Percentiles rank a stretch among this genome's conserved stretches.
These are phyloP conservation scores for Venturia aucupariae DNA, from an alignment of 2,329 filamentous ascomycete species.

Conservation along the genomic window DNA sequence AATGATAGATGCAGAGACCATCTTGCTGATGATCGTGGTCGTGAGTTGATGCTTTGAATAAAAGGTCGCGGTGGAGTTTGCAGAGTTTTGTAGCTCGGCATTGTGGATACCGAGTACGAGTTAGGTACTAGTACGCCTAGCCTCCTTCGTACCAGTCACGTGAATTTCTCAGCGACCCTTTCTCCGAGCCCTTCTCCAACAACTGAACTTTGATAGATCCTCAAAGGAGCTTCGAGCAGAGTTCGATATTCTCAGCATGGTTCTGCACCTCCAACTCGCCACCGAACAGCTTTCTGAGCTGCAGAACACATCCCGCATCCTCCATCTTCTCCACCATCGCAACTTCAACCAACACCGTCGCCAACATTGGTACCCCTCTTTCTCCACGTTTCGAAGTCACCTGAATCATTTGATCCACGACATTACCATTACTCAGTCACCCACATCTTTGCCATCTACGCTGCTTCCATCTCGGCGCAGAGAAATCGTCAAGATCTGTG, in stretches of 20 bases:
- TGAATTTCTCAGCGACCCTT: neutral
- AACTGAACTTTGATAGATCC: neutral
- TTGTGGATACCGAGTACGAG: neutral
- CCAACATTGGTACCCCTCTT: slow-evolving; percentile 70
- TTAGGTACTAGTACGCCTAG: no score
- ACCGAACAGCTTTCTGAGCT: slow-evolving; percentile 16
- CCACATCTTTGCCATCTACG: neutral
- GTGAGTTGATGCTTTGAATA: neutral
- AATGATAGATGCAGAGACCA: slow-evolving; percentile 28
- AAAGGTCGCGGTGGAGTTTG: neutral
- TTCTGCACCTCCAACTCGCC: neutral
- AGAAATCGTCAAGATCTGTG: neutral
- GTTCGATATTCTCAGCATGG: no score
- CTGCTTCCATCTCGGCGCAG: neutral
- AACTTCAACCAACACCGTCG: slow-evolving; percentile 86
- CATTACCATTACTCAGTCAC: slow-evolving; percentile 16
- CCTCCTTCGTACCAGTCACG: neutral
- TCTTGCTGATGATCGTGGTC: slow-evolving; percentile 3
- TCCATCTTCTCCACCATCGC: slow-evolving; percentile 68
- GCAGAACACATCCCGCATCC: slow-evolving; percentile 36
- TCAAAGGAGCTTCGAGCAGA: no score
- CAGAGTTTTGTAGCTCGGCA: neutral
- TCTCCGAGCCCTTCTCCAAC: no score
- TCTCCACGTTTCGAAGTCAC: slow-evolving; percentile 62
- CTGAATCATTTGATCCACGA: slow-evolving; percentile 44